Evolutionary conservation across 2,329 filamentous ascomycete species (phyloP).

Genomic region (Coniochaeta ligniaria): DNA sequence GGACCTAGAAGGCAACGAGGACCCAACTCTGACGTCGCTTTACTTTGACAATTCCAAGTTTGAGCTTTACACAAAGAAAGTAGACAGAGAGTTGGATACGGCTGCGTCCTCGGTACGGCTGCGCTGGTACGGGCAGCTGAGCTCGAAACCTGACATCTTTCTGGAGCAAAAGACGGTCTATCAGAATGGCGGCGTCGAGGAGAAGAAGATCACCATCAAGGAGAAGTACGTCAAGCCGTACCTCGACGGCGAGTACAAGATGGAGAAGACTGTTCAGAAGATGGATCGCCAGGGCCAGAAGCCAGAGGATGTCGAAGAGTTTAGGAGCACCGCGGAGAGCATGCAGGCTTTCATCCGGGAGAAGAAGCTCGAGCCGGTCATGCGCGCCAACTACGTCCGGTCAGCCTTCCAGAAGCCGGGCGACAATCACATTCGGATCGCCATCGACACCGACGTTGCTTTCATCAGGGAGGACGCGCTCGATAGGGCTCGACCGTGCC

Average conservation of each 20-base stretch:
- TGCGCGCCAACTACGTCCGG: conserved; percentile 88
- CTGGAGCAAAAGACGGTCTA: conserved; percentile 86
- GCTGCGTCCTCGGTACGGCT: conserved; percentile 68
- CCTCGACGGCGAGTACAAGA: conserved; percentile 77
- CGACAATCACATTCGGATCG: conserved; percentile 83
- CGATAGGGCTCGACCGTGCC: conserved; percentile 77
- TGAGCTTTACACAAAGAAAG: conserved; percentile 78
- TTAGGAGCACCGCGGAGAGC: conserved; percentile 65
- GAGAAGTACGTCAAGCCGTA: conserved; percentile 89
- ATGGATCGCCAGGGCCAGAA: conserved; percentile 71
- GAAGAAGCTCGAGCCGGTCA: conserved; percentile 70
- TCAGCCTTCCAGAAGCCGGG: conserved; percentile 95
- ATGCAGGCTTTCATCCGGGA: conserved; percentile 76
- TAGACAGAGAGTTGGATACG: conserved; percentile 63
- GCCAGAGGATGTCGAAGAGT: conserved; percentile 56
- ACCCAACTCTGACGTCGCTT: conserved; percentile 88
- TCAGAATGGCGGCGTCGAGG: conserved; percentile 68
- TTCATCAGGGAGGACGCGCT: conserved; percentile 76
- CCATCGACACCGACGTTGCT: conserved; percentile 85
- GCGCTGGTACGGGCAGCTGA: conserved; percentile 85
- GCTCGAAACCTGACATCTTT: conserved; percentile 69
- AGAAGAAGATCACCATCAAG: conserved; percentile 79
- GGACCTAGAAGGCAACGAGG: conserved; percentile 70
- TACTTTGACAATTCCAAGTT: conserved; percentile 92
- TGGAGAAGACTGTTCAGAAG: conserved; percentile 86